Conservation (phyloP, 1,284 basidiomycete genomes). For the Phaffia rhodozyma region DNA sequence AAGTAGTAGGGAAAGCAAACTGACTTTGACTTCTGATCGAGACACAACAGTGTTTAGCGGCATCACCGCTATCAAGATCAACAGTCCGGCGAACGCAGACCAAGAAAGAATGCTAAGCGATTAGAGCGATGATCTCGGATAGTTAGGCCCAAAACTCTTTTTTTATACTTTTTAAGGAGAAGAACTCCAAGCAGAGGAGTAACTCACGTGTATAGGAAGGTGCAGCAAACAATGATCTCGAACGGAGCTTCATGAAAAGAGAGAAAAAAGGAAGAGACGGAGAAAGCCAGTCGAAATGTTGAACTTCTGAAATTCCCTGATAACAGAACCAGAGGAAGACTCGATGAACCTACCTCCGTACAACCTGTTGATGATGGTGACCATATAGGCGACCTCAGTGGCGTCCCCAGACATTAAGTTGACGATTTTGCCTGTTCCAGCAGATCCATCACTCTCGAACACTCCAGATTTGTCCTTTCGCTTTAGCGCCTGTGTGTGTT, state of each 20-base stretch:
- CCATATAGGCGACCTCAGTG: constrained; percentile 2
- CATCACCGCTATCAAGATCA: constrained; percentile 59
- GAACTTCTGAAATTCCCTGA: neutral
- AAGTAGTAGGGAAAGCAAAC: neutral
- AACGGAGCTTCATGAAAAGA: constrained; percentile 44
- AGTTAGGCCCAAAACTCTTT: constrained; percentile 1
- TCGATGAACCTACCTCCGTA: neutral
- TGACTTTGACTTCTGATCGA: constrained; percentile 25
- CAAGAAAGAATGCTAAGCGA: constrained; percentile 45
- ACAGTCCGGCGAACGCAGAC: constrained; percentile 63
- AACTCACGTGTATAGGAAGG: constrained; percentile 57
- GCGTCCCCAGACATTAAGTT: constrained; percentile 38
- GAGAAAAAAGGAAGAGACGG: constrained; percentile 33
- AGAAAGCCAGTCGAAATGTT: no score
- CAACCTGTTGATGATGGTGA: neutral
- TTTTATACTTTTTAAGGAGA: neutral
- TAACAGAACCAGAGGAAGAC: neutral
- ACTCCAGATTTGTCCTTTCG: constrained; percentile 73
- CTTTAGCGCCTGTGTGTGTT: constrained; percentile 55
- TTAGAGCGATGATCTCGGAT: constrained; percentile 30
- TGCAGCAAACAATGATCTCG: constrained; percentile 61
- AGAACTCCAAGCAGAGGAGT: constrained; percentile 40
- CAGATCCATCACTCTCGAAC: constrained; percentile 38
- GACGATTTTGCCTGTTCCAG: constrained; percentile 40
- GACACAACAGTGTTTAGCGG: constrained; percentile 59